phyloP scores from a whole-genome alignment of 257 asterid species.

The Forsythia viridissima region DNA sequence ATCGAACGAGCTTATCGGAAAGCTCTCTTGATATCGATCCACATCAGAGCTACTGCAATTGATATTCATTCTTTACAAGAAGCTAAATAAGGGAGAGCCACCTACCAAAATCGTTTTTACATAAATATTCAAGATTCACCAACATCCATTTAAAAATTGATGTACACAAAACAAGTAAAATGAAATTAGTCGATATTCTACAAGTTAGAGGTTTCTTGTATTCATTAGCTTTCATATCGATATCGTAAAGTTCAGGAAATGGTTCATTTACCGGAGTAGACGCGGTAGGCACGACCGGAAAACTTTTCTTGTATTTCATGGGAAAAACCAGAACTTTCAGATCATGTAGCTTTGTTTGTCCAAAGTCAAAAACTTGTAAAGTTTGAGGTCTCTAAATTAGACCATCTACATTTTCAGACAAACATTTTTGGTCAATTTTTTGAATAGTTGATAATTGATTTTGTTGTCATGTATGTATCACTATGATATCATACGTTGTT shows the following conservation, averaged over 20 bases:
- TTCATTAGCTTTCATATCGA: not conserved
- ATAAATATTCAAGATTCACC: not conserved
- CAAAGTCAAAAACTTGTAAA: too few relatives aligned
- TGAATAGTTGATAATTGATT: not conserved
- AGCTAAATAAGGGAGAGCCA: not conserved
- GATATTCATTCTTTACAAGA: not conserved
- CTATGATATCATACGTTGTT: not conserved
- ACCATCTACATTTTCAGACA: not conserved
- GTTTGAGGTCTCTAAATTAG: not conserved
- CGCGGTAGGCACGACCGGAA: not conserved
- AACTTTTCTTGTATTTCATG: not conserved
- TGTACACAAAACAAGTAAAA: too few relatives aligned
- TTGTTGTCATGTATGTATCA: not conserved
- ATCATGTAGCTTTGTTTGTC: too few relatives aligned
- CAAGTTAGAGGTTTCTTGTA: not conserved
- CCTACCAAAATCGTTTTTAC: too few relatives aligned
- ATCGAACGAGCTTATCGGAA: conserved; percentile 12
- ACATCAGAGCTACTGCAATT: not conserved
- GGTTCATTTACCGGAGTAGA: not conserved
- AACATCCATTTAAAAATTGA: too few relatives aligned
- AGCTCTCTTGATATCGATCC: not conserved
- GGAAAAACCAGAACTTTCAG: not conserved
- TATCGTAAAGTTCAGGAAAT: not conserved
- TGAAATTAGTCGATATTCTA: not conserved
- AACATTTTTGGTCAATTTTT: not conserved